These are phyloP conservation scores for Ustilago esculenta DNA, from an alignment of 1,284 basidiomycete genomes.

Conservation along the genomic window DNA sequence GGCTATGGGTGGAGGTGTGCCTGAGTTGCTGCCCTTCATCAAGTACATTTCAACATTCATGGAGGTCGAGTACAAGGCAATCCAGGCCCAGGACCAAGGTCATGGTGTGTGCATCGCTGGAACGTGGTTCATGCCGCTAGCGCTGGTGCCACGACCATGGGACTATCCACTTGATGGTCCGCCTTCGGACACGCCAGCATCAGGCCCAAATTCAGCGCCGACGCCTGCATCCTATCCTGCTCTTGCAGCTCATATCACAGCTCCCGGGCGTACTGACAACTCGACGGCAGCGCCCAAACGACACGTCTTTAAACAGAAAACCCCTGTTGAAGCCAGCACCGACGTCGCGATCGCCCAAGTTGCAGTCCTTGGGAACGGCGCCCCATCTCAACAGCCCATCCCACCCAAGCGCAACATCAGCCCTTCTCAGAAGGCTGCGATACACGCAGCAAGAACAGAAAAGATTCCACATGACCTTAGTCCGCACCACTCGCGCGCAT, in stretches of 20 bases:
- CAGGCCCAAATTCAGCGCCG: not conserved
- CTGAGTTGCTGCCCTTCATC: conserved; percentile 60
- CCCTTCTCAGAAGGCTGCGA: conserved; percentile 24
- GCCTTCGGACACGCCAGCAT: not conserved
- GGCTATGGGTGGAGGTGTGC: conserved; percentile 55
- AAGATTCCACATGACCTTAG: conserved; percentile 22
- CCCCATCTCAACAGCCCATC: conserved; percentile 1
- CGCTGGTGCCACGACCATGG: conserved; percentile 47
- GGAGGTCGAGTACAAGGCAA: conserved; percentile 61
- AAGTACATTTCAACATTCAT: conserved; percentile 58
- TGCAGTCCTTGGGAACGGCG: not conserved
- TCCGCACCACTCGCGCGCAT: conserved; percentile 25
- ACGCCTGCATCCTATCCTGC: not conserved
- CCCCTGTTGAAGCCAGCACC: not conserved
- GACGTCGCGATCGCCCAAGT: not conserved
- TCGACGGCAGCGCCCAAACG: conserved; percentile 1
- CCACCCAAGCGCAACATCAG: conserved; percentile 25
- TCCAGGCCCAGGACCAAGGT: conserved; percentile 53
- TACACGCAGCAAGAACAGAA: conserved; percentile 27
- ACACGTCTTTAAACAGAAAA: conserved; percentile 28
- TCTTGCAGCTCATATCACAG: not conserved
- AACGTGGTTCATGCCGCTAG: conserved; percentile 58
- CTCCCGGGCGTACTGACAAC: not conserved
- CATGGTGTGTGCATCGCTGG: conserved; percentile 57
- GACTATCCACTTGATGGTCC: conserved; percentile 45